These are phyloP conservation scores for Mycocentrospora acerina DNA, from an alignment of 2,329 filamentous ascomycete species.

Conservation along the genomic window DNA sequence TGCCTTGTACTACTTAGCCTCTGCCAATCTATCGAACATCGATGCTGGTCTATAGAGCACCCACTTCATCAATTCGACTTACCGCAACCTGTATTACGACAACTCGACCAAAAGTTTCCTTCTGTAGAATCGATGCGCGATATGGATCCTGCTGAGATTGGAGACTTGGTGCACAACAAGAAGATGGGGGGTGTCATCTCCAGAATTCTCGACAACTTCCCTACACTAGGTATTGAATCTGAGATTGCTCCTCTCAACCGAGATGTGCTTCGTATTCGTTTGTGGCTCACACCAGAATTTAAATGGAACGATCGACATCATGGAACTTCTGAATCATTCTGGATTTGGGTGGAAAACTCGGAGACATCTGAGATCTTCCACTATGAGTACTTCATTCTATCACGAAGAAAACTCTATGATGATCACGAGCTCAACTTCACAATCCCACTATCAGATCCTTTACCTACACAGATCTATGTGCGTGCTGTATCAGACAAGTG, in stretches of 20 bases:
- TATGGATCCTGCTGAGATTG: conserved; percentile 91
- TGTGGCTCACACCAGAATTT: conserved; percentile 87
- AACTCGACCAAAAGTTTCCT: conserved; percentile 78
- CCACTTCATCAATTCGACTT: conserved; percentile 94
- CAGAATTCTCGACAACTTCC: conserved; percentile 85
- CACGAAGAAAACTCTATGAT: conserved; percentile 83
- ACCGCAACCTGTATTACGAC: conserved; percentile 76
- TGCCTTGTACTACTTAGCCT: conserved; percentile 87
- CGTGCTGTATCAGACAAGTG: conserved; percentile 92
- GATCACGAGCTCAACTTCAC: conserved; percentile 99
- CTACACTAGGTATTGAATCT: conserved; percentile 84
- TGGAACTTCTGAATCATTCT: conserved; percentile 93
- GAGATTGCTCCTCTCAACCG: conserved; percentile 95
- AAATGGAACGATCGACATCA: conserved; percentile 92
- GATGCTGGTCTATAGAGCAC: conserved; percentile 93
- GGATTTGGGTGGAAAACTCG: conserved; percentile 98
- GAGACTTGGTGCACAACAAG: conserved; percentile 85
- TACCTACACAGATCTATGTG: conserved; percentile 95
- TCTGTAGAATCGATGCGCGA: conserved; percentile 85
- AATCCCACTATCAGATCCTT: conserved; percentile 87
- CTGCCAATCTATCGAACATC: conserved; percentile 95
- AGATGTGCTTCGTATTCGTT: conserved; percentile 87
- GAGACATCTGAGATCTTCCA: conserved; percentile 98
- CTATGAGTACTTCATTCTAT: conserved; percentile 94
- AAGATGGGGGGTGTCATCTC: conserved; percentile 80